These are phyloP conservation scores for Lentinula aciculospora DNA, from an alignment of 768 basidiomycete species.

Conservation along the genomic window DNA sequence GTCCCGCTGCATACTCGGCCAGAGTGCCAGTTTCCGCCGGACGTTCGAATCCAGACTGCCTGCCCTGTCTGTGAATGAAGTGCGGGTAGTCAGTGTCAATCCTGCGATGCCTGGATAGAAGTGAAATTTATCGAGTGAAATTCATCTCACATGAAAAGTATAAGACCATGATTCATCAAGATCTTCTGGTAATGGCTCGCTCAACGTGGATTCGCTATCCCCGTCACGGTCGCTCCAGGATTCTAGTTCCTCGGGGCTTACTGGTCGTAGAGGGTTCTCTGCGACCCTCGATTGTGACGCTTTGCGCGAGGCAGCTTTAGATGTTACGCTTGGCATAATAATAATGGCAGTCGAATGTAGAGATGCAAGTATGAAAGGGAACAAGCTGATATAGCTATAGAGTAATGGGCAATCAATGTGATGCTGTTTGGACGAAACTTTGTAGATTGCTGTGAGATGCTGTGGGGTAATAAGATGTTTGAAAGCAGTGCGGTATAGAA, in stretches of 20 bases:
- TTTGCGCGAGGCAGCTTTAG: background rate
- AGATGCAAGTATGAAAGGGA: background rate
- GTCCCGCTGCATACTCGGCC: slow-evolving; percentile 43
- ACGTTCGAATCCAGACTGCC: slow-evolving; percentile 46
- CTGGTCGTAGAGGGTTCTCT: slow-evolving; percentile 21
- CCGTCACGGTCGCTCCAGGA: slow-evolving; percentile 24
- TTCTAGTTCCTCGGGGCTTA: slow-evolving; percentile 28
- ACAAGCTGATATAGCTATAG: background rate
- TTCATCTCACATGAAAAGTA: slow-evolving; percentile 41
- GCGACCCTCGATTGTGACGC: background rate
- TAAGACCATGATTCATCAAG: slow-evolving; percentile 49
- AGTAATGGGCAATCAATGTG: background rate
- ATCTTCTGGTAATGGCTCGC: slow-evolving; percentile 27
- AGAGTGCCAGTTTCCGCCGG: slow-evolving; percentile 43
- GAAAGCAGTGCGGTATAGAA: background rate
- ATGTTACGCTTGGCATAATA: background rate
- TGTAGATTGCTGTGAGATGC: background rate
- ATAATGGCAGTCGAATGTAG: background rate
- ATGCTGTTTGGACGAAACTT: background rate
- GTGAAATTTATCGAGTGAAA: background rate
- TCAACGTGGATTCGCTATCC: slow-evolving; percentile 25
- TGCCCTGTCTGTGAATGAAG: slow-evolving; percentile 34
- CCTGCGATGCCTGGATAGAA: slow-evolving; percentile 2
- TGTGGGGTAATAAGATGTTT: background rate
- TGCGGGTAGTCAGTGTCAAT: background rate